Base-by-base conservation (phyloP, 331 rosid genomes). In the Pyracantha coccinea region DNA sequence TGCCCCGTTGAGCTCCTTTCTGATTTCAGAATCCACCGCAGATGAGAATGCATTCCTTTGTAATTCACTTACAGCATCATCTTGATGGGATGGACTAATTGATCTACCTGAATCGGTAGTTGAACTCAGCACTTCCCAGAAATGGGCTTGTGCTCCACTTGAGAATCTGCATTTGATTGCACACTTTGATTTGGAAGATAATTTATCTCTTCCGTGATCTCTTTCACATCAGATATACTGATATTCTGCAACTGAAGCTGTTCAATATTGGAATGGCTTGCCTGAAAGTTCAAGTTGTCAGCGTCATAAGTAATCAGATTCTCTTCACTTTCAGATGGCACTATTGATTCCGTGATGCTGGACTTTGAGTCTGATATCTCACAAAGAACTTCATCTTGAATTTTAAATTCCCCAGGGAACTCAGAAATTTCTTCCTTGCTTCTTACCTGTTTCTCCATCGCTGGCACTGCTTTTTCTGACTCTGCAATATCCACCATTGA, bases 301-400 rank as follows among this genome's bases (percentile, higher is more conserved):
- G 86, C 79, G 67, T 89, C 87, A 53, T 78, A 74, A 76, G 77
- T 76, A 63, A 80, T 79, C 23, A 79, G 69, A 73, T 85, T 89
- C 32, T 88, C 96, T 76, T 90, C 91, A 75, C 83, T 85, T 77
- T 82, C 90, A 16, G 87, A 80, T 8, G 82, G 94, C 67, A 69
- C 79, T 61, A 33, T 38, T 13, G 90, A 77, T 60, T 88, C 89
- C 45, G 15, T 79, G 75, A 50, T 68, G 73, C 68, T 69, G 41
- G 80, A 77, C 71, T 72, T 81, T 21, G 87, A 80, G 59, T 86
- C 86, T 45, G 47, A 74, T 52, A 83, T 75, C 79, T 80, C 81
- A 52, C 52, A 80, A 77, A 41, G 38, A 19, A 73, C 83, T 77
- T 89, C 86, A 63, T 89, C 78, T 12, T 80, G 85, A 35, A 76